Evolutionary conservation across 108 stramenopile species (phyloP).

Genomic region (Nannochloropsis granulata): DNA sequence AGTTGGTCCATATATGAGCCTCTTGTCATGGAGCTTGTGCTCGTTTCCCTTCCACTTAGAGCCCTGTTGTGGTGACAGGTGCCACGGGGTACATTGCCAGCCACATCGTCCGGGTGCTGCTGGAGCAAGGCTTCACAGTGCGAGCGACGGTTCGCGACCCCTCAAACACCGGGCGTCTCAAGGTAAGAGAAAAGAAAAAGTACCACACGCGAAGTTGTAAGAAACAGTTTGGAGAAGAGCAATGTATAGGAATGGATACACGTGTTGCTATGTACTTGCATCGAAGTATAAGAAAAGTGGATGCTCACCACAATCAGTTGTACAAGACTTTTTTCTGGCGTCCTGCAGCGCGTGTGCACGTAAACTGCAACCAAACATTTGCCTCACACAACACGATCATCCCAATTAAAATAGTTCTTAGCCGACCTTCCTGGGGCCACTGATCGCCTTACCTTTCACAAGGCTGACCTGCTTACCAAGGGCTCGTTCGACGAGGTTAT

Average conservation of each 20-base stretch:
- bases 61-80: slow-evolving; percentile 1
- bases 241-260: too few relatives aligned
- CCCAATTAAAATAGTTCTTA: not conserved
- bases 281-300: too few relatives aligned
- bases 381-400: too few relatives aligned
- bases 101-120: not conserved
- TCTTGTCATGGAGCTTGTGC: too few relatives aligned
- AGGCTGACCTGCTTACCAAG: not conserved
- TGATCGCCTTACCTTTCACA: not conserved
- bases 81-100: slow-evolving; percentile 6
- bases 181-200: not conserved
- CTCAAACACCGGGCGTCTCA: not conserved
- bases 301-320: too few relatives aligned
- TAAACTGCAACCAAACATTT: too few relatives aligned
- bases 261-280: too few relatives aligned
- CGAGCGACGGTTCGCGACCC: slow-evolving; percentile 1
- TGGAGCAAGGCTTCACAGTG: slow-evolving; percentile 3
- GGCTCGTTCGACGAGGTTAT: not conserved
- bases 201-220: not conserved
- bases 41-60: not conserved
- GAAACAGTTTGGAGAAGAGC: not conserved
- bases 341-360: too few relatives aligned
- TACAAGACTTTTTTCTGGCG: too few relatives aligned
- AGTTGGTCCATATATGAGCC: too few relatives aligned
- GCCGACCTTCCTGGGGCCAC: not conserved